Conservation (phyloP, 2,329 filamentous ascomycete species). For the Dactylellina parvicollis region DNA sequence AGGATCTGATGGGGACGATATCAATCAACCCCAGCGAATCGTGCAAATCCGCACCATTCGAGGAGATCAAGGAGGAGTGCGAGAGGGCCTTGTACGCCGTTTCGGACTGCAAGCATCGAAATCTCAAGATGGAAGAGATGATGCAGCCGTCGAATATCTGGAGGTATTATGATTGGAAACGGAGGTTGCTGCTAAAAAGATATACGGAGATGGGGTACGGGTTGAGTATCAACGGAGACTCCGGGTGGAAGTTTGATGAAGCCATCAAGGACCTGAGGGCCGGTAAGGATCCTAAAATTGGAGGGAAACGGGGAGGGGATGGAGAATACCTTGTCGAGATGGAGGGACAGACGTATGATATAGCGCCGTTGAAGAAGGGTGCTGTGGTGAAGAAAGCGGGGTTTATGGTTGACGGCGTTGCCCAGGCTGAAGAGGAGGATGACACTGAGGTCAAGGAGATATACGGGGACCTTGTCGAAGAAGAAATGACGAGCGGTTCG, state of each 20-base stretch:
- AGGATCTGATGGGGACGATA: conserved; percentile 40
- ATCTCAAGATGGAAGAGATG: conserved; percentile 29
- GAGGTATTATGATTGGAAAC: conserved; percentile 38
- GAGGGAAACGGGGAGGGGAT: neutral
- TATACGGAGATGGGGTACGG: conserved; percentile 25
- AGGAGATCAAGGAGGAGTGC: conserved; percentile 19
- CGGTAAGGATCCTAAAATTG: conserved; percentile 8
- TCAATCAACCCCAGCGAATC: conserved; percentile 30
- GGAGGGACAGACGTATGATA: conserved; percentile 39
- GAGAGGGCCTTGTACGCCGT: conserved; percentile 36
- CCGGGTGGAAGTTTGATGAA: conserved; percentile 12
- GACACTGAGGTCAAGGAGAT: neutral
- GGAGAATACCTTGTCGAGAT: conserved; percentile 37
- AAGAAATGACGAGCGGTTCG: conserved; percentile 3
- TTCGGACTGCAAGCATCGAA: conserved; percentile 6
- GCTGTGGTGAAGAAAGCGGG: neutral
- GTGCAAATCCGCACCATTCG: conserved; percentile 26
- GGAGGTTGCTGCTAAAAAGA: conserved; percentile 33
- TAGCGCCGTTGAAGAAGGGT: conserved; percentile 22
- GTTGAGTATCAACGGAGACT: conserved; percentile 17
- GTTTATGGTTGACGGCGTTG: neutral
- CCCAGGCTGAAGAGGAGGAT: neutral
- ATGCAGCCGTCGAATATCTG: conserved; percentile 41
- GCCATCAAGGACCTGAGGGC: conserved; percentile 19
- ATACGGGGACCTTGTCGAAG: neutral